Base-by-base conservation (phyloP, 2,329 filamentous ascomycete genomes). In the Dactylellina parvicollis region DNA sequence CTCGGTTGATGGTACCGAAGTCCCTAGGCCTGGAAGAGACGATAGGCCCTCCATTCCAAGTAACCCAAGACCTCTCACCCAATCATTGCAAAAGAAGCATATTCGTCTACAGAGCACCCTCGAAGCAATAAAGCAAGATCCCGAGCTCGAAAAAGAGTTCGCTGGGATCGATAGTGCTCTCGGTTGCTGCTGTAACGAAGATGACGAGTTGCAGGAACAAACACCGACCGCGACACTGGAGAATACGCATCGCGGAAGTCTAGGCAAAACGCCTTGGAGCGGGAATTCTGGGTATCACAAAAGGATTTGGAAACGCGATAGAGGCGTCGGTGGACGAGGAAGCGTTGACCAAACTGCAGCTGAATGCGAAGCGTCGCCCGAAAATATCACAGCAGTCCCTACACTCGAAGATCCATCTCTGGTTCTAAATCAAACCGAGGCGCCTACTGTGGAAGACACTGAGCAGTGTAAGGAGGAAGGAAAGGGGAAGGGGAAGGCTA, bases 271-370 rank as follows among this genome's bases (percentile, higher is more conserved):
- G 7, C 32, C 49, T 8, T 66, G 60, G 60, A 54, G 36, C 12
- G 69, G 69, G 16, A 73, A 55, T 36, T 28, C 44, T 1, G 69
- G 69, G 22, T 73, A 66, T 10, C 69, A 73, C 10, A 54, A 30
- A 18, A 55, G 60, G 10, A 73, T 73, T 36, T 73, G 69, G 69
- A 73, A 73, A 32, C 46, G 69, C 12, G 69, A 65, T n/a, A 56
- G 69, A n/a, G 69, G 69, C 5, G 69, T 73, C 1, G 69, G 69
- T 24, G 69, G 69, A 8, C 65, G 56, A 42, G 61, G 36, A 4
- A n/a, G n/a, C 22, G 16, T 16, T 12, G 34, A 34, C 18, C 9
- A n/a, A 18, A 32, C 38, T 24, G 52, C 36, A 10, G 18, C n/a
- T n/a, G 14, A 32, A n/a, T 4, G 54, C 22, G 55, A 47, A 47